Base-by-base conservation (phyloP, 805 yeast species). In the Maudiozyma turicensis region DNA sequence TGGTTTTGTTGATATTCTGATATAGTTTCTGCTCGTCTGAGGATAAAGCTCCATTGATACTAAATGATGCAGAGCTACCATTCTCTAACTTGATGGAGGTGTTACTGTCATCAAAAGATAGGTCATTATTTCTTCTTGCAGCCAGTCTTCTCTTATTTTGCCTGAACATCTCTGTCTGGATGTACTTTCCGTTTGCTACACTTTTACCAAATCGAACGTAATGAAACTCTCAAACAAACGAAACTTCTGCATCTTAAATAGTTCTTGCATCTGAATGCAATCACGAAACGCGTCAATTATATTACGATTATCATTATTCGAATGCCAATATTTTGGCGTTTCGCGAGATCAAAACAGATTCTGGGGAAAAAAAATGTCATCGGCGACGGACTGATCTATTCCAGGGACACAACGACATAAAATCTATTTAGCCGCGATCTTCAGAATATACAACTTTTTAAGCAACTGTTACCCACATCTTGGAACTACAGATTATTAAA, bases 121-220 rank as follows among this genome's bases (percentile, higher is more conserved):
- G 45, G 50, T 75, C 81, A 56, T 83, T 84, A 65, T 84, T 82
- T 58, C 79, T 75, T 54, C 93, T 75, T 1, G 88, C 86, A 1
- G 84, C 79, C 2, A 86, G 79, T 65, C 87, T 77, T 69, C 87
- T 78, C 61, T 81, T 84, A n/a, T 77, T 71, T 54, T 80, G 85
- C 65, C 89, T 78, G 58, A 82, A 82, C 90, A 84, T 84, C 26
- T 20, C 26, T 20, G 26, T 20, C 26, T 20, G 26, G 26, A 20
- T 20, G 4, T 20, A 20, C 26, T 20, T 20, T 4, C 26, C 26
- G 26, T 4, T 20, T 20, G 26, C 4, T 20, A 20, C 4, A 20
- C 26, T 20, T 20, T 20, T 20, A 20, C 26, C 4, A 20, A 20
- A 20, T 20, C 4, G 26, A 20, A 20, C 26, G 26, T 20, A 20